These are phyloP conservation scores for Trichosporon asahii DNA, from an alignment of 1,284 basidiomycete genomes.

Conservation along the genomic window DNA sequence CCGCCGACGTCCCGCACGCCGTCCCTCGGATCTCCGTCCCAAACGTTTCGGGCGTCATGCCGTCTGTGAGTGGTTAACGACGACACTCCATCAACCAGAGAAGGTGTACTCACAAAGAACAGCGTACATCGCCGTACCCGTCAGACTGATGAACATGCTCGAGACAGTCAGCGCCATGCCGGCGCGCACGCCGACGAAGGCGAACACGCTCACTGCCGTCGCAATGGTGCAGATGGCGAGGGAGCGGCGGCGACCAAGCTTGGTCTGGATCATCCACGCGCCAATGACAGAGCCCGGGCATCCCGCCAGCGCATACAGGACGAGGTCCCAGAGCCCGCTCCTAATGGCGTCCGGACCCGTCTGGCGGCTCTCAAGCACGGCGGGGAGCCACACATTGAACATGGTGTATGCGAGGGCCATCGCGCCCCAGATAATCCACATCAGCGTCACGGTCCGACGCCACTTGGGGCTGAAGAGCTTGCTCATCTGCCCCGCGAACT, in stretches of 20 bases:
- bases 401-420: conserved; percentile 86
- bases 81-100: neutral
- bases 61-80: conserved; percentile 44
- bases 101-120: conserved; percentile 68
- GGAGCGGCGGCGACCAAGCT: conserved; percentile 69
- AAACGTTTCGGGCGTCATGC: conserved; percentile 88
- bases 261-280: conserved; percentile 79
- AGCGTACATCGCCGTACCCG: conserved; percentile 86
- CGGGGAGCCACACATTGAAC: conserved; percentile 95
- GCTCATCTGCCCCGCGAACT: conserved; percentile 66
- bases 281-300: conserved; percentile 84
- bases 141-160: conserved; percentile 75
- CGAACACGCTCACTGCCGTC: conserved; percentile 73
- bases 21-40: conserved; percentile 79
- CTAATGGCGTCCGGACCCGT: conserved; percentile 58
- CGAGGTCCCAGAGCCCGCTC: conserved; percentile 68
- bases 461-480: conserved; percentile 79
- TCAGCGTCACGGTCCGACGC: conserved; percentile 73
- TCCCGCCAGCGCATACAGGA: conserved; percentile 69
- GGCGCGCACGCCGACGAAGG: conserved; percentile 65
- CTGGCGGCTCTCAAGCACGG: conserved; percentile 62
- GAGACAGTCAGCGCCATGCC: conserved; percentile 67
- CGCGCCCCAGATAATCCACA: conserved; percentile 78
- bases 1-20: conserved; percentile 85
- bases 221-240: conserved; percentile 74